These are phyloP conservation scores for Wickerhamiella vanderwaltii DNA, from an alignment of 805 yeast species.

Conservation along the genomic window DNA sequence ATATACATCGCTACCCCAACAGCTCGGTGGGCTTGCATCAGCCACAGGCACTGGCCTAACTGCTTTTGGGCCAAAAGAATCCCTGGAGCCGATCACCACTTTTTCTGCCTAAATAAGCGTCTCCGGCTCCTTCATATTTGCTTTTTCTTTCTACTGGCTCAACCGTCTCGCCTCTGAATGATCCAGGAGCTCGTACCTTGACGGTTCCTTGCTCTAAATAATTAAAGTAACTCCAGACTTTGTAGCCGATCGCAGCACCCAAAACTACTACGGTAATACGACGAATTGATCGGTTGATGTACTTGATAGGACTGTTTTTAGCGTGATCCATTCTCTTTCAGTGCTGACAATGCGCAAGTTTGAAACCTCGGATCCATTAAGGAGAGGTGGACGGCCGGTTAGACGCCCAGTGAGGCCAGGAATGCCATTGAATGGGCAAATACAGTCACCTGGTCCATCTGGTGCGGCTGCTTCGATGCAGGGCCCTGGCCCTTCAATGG, in stretches of 20 bases:
- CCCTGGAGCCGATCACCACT: slow-evolving; percentile 20
- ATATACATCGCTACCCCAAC: too few species aligned
- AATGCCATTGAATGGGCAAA: background rate
- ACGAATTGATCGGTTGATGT: slow-evolving; percentile 27
- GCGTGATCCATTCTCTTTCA: slow-evolving; percentile 15
- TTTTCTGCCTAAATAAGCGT: slow-evolving; percentile 25
- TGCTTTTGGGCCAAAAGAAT: too few species aligned
- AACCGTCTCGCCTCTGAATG: slow-evolving; percentile 24
- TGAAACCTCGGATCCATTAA: background rate
- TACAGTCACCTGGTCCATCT: slow-evolving; percentile 10
- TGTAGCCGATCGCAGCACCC: slow-evolving; percentile 21
- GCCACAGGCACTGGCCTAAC: too few species aligned
- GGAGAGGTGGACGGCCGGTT: slow-evolving; percentile 3
- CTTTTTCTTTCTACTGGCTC: slow-evolving; percentile 25
- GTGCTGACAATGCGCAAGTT: slow-evolving; percentile 2
- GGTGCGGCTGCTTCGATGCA: too few species aligned
- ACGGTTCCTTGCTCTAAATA: slow-evolving; percentile 14
- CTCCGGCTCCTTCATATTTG: slow-evolving; percentile 30
- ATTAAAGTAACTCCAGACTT: slow-evolving; percentile 19
- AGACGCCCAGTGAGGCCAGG: background rate
- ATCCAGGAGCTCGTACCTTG: slow-evolving; percentile 23
- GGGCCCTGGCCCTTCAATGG: too few species aligned
- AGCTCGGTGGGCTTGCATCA: too few species aligned
- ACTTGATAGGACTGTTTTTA: slow-evolving; percentile 18
- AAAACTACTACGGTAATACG: slow-evolving; percentile 23